Percentiles rank a stretch among this genome's conserved stretches.
phyloP scores from a whole-genome alignment of 2,329 filamentous ascomycete species.

The Chaetoscypha palmicola region DNA sequence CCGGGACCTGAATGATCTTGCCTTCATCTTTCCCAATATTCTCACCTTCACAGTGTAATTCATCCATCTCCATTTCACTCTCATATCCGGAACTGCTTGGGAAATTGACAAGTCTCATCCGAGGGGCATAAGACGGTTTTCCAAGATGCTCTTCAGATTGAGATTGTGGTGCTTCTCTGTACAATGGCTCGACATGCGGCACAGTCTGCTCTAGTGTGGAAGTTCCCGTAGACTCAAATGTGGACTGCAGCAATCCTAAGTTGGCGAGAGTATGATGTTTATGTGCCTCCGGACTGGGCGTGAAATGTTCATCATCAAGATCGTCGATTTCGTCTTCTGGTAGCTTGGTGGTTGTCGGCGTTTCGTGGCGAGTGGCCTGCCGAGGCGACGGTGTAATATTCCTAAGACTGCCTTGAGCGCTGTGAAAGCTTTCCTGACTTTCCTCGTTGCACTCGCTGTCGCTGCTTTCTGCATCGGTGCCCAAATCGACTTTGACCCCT shows the following conservation, averaged over 20 bases:
- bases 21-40: constrained; percentile 10
- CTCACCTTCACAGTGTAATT: constrained; percentile 23
- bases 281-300: not conserved
- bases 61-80: constrained; percentile 22
- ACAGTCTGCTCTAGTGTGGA: not conserved
- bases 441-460: not conserved
- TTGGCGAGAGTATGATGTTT: not conserved
- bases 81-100: constrained; percentile 15
- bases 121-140: not conserved
- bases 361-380: not conserved
- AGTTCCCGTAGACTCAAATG: not conserved
- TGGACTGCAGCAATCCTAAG: not conserved
- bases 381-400: not conserved
- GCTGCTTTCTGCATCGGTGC: not conserved
- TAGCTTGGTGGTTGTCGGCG: not conserved
- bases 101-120: not conserved
- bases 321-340: not conserved
- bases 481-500: not conserved
- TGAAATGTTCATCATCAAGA: not conserved
- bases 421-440: not conserved
- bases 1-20: not conserved
- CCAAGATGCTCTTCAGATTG: too few relatives aligned
- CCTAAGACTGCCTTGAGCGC: not conserved
- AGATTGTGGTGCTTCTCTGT: too few relatives aligned
- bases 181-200: too few relatives aligned